These are phyloP conservation scores for Schwanniomyces occidentalis DNA, from an alignment of 805 yeast genomes.

Conservation along the genomic window DNA sequence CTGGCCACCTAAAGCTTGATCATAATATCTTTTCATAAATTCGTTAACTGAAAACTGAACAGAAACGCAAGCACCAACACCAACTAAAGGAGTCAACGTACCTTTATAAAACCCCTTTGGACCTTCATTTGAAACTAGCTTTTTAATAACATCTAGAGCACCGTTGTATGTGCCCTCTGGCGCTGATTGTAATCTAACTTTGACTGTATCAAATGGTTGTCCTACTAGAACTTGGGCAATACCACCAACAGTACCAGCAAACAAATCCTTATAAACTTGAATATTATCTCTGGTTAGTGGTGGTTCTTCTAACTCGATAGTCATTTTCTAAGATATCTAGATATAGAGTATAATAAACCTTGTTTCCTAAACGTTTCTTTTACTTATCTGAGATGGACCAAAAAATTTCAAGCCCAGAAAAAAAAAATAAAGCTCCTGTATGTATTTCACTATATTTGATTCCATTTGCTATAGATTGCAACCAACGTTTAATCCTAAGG, in stretches of 20 bases:
- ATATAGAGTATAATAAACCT: neutral
- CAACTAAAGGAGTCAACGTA: slow-evolving; percentile 46
- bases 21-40: slow-evolving; percentile 81
- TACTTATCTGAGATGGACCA: neutral
- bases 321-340: slow-evolving; percentile 20
- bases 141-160: slow-evolving; percentile 73
- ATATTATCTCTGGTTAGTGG: slow-evolving; percentile 30
- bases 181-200: slow-evolving; percentile 88
- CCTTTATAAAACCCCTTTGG: slow-evolving; percentile 45
- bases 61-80: slow-evolving; percentile 94
- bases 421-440: no score
- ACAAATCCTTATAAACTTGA: slow-evolving; percentile 69
- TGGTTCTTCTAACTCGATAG: slow-evolving; percentile 47
- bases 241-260: slow-evolving; percentile 95
- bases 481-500: no score
- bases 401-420: slow-evolving; percentile 2
- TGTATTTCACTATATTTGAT: no score
- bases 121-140: slow-evolving; percentile 53
- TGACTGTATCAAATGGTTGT: slow-evolving; percentile 94
- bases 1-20: slow-evolving; percentile 42
- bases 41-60: slow-evolving; percentile 96
- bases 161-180: slow-evolving; percentile 73
- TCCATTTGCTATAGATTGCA: no score
- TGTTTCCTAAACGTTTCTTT: no score
- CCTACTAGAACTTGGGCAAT: slow-evolving; percentile 94